Evolutionary conservation across 805 yeast species (phyloP).

Genomic region (Candida quercuum): DNA sequence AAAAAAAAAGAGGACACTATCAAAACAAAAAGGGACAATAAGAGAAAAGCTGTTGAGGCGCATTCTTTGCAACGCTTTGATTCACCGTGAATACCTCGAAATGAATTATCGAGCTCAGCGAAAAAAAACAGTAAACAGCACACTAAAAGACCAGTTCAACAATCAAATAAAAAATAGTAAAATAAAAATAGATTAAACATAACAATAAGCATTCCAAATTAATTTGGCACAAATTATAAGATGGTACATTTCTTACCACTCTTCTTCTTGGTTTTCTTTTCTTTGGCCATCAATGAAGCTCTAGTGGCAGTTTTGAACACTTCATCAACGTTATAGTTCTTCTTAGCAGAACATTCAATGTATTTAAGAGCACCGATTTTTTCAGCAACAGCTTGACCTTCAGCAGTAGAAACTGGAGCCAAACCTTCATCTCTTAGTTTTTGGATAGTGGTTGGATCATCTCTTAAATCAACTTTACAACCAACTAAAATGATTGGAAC

Average conservation of each 20-base stretch:
- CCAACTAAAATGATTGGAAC: slow-evolving; percentile 91
- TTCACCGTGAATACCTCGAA: too few species aligned
- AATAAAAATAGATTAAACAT: too few species aligned
- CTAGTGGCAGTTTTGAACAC: slow-evolving; percentile 91
- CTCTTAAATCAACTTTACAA: slow-evolving; percentile 85
- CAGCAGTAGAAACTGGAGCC: slow-evolving; percentile 75
- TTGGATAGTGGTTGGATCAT: slow-evolving; percentile 74
- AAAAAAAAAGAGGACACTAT: too few species aligned
- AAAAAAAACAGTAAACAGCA: too few species aligned
- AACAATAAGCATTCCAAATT: too few species aligned
- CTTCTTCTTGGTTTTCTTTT: slow-evolving; percentile 45
- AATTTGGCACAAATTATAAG: slow-evolving; percentile 49
- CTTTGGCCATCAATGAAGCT: slow-evolving; percentile 65
- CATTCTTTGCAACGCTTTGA: too few species aligned
- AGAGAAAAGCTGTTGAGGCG: too few species aligned
- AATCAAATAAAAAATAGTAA: too few species aligned
- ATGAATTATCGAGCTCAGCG: too few species aligned
- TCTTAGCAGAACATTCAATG: slow-evolving; percentile 89
- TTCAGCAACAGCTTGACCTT: slow-evolving; percentile 83
- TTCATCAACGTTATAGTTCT: slow-evolving; percentile 87
- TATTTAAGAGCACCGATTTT: slow-evolving; percentile 84
- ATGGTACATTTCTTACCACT: slow-evolving; percentile 52
- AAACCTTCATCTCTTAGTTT: slow-evolving; percentile 68
- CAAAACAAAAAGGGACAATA: too few species aligned
- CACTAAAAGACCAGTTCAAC: too few species aligned